Percentiles rank a stretch among this genome's conserved stretches.
Evolutionary conservation across 1,139 yeast species (phyloP).

Genomic region (Debaryomyces singareniensis): DNA sequence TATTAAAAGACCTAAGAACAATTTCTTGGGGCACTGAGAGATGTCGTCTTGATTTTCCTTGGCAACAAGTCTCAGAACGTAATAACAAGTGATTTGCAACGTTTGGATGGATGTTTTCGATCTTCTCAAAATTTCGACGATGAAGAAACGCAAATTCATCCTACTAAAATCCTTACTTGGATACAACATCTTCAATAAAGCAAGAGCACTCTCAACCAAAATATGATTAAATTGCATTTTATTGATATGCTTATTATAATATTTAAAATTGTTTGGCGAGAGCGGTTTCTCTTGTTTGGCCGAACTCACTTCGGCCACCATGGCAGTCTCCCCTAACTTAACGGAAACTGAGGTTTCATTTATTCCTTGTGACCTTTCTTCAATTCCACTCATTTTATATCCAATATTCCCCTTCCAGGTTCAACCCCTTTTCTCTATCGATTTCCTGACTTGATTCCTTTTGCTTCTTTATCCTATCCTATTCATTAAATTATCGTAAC

Average conservation of each 20-base stretch:
- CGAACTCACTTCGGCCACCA: no score
- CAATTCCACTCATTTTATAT: no score
- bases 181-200: slow-evolving; percentile 32
- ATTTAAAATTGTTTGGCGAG: slow-evolving; percentile 34
- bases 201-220: slow-evolving; percentile 31
- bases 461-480: no score
- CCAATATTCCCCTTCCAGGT: no score
- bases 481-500: no score
- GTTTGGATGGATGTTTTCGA: slow-evolving; percentile 63
- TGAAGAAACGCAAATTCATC: slow-evolving; percentile 35
- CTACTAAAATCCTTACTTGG: slow-evolving; percentile 14
- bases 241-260: slow-evolving; percentile 34
- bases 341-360: no score
- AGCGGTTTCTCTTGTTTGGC: no score
- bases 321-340: no score
- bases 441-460: no score
- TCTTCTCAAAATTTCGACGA: slow-evolving; percentile 61
- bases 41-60: slow-evolving; percentile 6
- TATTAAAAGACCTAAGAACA: slow-evolving; percentile 60
- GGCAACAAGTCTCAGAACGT: slow-evolving; percentile 44
- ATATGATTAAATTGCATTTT: slow-evolving; percentile 38
- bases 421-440: no score
- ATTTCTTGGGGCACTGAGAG: slow-evolving; percentile 52
- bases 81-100: slow-evolving; percentile 61
- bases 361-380: no score